These are phyloP conservation scores for Oryza meridionalis DNA, from an alignment of 176 grass and related monocot genomes.

Conservation along the genomic window DNA sequence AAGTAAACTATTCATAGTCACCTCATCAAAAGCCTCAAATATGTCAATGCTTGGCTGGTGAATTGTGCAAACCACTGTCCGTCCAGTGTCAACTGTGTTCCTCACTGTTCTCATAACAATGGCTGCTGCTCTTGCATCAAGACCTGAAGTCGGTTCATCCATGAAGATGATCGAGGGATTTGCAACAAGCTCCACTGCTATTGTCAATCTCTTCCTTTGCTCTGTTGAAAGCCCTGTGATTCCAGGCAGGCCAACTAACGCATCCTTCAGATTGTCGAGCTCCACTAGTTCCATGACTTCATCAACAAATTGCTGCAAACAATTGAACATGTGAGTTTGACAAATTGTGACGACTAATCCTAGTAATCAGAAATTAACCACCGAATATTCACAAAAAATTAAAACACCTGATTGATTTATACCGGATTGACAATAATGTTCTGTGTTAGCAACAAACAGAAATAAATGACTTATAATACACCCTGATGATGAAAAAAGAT, in stretches of 20 bases:
- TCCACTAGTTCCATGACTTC: slow-evolving; percentile 97
- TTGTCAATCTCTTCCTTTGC: slow-evolving; percentile 93
- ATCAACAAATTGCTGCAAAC: slow-evolving; percentile 91
- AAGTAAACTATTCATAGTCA: slow-evolving; percentile 30
- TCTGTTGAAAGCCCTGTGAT: slow-evolving; percentile 94
- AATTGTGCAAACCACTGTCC: slow-evolving; percentile 97
- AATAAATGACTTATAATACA: background rate
- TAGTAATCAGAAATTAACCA: background rate
- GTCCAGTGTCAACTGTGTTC: slow-evolving; percentile 95
- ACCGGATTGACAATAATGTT: background rate
- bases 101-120: slow-evolving; percentile 99
- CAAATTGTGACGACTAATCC: background rate
- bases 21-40: slow-evolving; percentile 99
- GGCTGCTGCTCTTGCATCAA: slow-evolving; percentile 97
- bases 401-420: background rate
- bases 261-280: slow-evolving; percentile 82
- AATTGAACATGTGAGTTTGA: slow-evolving; percentile 31
- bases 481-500: background rate
- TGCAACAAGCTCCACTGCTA: slow-evolving; percentile 95
- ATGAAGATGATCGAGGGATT: slow-evolving; percentile 99
- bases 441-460: background rate
- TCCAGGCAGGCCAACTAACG: slow-evolving; percentile 90
- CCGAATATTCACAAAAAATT: background rate
- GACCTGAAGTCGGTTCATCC: slow-evolving; percentile 99
- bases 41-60: slow-evolving; percentile 99